Percentiles rank a stretch among this genome's conserved stretches.
Conservation (phyloP, 192 early-diverging fungal genomes). For the Coemansia sp. region DNA sequence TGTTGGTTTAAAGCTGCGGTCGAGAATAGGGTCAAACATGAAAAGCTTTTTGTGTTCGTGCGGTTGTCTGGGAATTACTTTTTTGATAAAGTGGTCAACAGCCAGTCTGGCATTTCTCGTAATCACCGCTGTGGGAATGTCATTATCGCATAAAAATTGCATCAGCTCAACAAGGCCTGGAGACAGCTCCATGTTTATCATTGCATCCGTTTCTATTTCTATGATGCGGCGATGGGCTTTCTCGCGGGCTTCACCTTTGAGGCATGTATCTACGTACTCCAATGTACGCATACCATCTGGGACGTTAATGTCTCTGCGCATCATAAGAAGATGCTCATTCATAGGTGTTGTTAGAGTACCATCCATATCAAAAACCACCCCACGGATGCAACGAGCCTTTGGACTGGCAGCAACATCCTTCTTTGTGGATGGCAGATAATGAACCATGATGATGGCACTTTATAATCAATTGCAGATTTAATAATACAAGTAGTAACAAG, state of each 20-base stretch:
- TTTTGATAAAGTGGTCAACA: slow-evolving; percentile 49
- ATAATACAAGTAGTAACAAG: background rate
- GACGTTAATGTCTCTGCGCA: slow-evolving; percentile 39
- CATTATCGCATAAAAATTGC: slow-evolving; percentile 34
- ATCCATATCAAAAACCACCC: slow-evolving; percentile 56
- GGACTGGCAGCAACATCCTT: slow-evolving; percentile 19
- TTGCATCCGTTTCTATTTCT: slow-evolving; percentile 50
- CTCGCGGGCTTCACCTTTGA: slow-evolving; percentile 33
- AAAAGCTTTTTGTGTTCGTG: slow-evolving; percentile 33
- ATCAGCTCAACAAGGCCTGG: slow-evolving; percentile 47
- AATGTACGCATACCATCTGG: slow-evolving; percentile 33
- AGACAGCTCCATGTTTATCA: slow-evolving; percentile 45
- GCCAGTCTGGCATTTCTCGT: slow-evolving; percentile 52
- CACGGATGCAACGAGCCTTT: slow-evolving; percentile 42
- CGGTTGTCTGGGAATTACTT: slow-evolving; percentile 31
- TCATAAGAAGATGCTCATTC: slow-evolving; percentile 35
- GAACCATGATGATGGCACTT: slow-evolving; percentile 15
- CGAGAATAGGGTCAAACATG: slow-evolving; percentile 48
- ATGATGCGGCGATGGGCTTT: slow-evolving; percentile 30
- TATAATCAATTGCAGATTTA: background rate
- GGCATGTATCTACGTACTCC: slow-evolving; percentile 38
- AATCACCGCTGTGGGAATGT: slow-evolving; percentile 48
- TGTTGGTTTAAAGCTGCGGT: slow-evolving; percentile 48
- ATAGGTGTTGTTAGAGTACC: slow-evolving; percentile 53
- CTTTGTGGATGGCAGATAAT: slow-evolving; percentile 38